Base-by-base conservation (phyloP, 805 yeast genomes). In the Sugiyamaella americana region DNA sequence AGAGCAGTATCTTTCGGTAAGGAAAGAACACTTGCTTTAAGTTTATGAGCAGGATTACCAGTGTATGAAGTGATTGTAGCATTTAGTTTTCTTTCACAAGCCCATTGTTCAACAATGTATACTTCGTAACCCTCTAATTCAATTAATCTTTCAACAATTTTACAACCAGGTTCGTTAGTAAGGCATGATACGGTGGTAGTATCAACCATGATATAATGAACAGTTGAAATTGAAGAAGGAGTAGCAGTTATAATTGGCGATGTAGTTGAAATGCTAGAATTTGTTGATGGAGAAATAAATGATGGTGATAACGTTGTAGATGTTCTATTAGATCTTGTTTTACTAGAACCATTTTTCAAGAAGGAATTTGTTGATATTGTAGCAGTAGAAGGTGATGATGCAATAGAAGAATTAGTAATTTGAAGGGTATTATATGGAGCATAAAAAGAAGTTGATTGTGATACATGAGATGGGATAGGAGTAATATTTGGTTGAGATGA, bases 51-150 rank as follows among this genome's bases (percentile, higher is more conserved):
- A 3, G 76, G 60, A 58, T 87, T 85, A 2, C 98, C 98, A 0
- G 98, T 91, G 63, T 76, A 93, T 0, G 91, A 78, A 1, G 93
- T 79, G 16, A 91, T 81, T 3, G 84, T 72, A 1, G 83, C 73
- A 21, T 85, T 80, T 10, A 79, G 67, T 37, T 75, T 71, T 39
- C 98, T 70, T 49, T 80, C 81, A 29, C 83, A 73, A 2, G 85
- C 82, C 98, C 98, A 93, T 63, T 91, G 97, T 62, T 93, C 98
- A 8, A 91, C 95, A 34, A 93, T 71, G 62, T 93, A 93, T 13
- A 85, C 76, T 64, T 93, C 98, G 60, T 84, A 87, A 1, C 98
- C 98, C 1, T 70, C 57, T 20, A 83, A 70, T 6, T 65, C 66
- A 3, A 79, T 64, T 45, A 70, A 73, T 40, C 75, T 76, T 30